Evolutionary conservation across 2,329 filamentous ascomycete genomes (phyloP), one percentile per base, ranked within the genome.

Genomic region (Pseudovirgaria hyperparasitica): DNA sequence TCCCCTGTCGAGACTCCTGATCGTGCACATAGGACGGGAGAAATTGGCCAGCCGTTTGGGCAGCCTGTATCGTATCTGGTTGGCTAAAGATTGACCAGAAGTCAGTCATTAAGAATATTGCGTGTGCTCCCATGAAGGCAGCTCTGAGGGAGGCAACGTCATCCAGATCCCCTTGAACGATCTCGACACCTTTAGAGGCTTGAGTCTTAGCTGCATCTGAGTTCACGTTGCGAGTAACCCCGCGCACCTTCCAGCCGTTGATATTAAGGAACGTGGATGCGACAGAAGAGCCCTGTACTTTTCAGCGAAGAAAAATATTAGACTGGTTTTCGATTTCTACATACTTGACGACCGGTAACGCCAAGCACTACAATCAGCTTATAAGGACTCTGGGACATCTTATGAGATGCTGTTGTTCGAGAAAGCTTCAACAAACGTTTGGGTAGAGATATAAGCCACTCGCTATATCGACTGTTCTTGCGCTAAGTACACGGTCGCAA

Each of bases 1-100:
- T 52, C 1, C 47, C 38, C 27, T 60, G 55, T n/a, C n/a, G n/a
- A 25, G 45, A 41, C 3, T 45, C 29, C 23, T 61, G n/a, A n/a
- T n/a, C n/a, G n/a, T n/a, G n/a, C n/a, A n/a, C n/a, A n/a, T n/a
- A n/a, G n/a, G n/a, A n/a, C n/a, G n/a, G n/a, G n/a, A n/a, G n/a
- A n/a, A n/a, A n/a, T n/a, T n/a, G n/a, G n/a, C n/a, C n/a, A n/a
- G n/a, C n/a, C n/a, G n/a, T n/a, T n/a, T n/a, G n/a, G n/a, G n/a
- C n/a, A n/a, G n/a, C n/a, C n/a, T n/a, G n/a, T n/a, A n/a, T n/a
- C n/a, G n/a, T n/a, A n/a, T n/a, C n/a, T n/a, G n/a, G n/a, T n/a
- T n/a, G n/a, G n/a, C n/a, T n/a, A n/a, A n/a, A n/a, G n/a, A n/a
- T n/a, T n/a, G n/a, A n/a, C 23, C 28, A 40, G 30, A 31, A 38